These are phyloP conservation scores for Vitis vinifera DNA, from an alignment of 164 flowering plant species.

Conservation along the genomic window ASM3070453v1 NC_081812.1:20508501-20509000, in stretches of 20 bases:
- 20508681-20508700: background rate
- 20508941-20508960: background rate
- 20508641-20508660: conserved; percentile 5
- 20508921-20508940: background rate
- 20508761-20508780: conserved; percentile 96
- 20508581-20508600: conserved; percentile 90
- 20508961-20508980: background rate
- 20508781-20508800: conserved; percentile 95
- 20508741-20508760: conserved; percentile 97
- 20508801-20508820: conserved; percentile 98
- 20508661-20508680: background rate
- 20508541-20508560: conserved; percentile 98
- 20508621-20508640: conserved; percentile 85
- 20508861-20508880: conserved; percentile 96
- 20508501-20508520: too few species aligned
- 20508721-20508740: conserved; percentile 62
- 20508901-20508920: background rate
- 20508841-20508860: conserved; percentile 98
- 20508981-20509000: conserved; percentile 14
- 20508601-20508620: conserved; percentile 97
- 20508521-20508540: conserved; percentile 78
- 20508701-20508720: background rate
- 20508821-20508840: conserved; percentile 96
- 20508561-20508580: conserved; percentile 96
- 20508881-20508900: conserved; percentile 44